A percentile compares a stretch with the other conserved stretches of the same genome.
Conservation (phyloP, 2,329 filamentous ascomycete genomes). For the Seiridium cupressi region DNA sequence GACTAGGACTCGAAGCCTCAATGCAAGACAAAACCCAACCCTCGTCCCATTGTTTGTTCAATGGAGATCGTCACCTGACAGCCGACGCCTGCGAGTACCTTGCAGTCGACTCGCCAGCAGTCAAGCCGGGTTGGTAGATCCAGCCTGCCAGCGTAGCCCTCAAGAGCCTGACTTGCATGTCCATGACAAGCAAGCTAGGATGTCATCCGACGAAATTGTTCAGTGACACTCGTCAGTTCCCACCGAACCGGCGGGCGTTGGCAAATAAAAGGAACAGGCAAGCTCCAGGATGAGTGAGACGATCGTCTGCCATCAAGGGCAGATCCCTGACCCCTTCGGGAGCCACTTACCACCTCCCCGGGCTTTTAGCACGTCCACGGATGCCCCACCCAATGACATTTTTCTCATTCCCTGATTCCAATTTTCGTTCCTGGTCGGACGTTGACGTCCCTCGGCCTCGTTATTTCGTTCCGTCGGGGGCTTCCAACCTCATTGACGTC, state of each 20-base stretch:
- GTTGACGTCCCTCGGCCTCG: too few species aligned
- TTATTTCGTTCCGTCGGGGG: too few species aligned
- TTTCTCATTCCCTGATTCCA: neutral
- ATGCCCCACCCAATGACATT: neutral
- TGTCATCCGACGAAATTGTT: neutral
- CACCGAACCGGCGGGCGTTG: neutral
- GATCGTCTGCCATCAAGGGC: neutral
- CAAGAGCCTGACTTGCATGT: neutral
- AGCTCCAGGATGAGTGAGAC: neutral
- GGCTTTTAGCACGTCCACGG: neutral
- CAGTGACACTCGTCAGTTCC: neutral
- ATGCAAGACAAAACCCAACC: neutral
- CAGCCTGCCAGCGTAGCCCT: neutral
- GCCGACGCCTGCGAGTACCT: neutral
- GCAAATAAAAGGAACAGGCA: neutral
- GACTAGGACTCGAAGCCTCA: neutral
- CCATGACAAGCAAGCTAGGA: neutral
- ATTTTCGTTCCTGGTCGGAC: neutral
- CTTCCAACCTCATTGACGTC: neutral
- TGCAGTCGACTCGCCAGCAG: neutral
- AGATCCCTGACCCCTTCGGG: neutral
- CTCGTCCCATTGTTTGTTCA: neutral
- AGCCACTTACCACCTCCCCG: conserved; percentile 7
- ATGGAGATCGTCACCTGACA: neutral
- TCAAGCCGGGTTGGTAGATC: neutral